A percentile compares a stretch with the other conserved stretches of the same genome.
phyloP scores from a whole-genome alignment of 1,284 basidiomycete species.

The Sphaerobolus stellatus region DNA sequence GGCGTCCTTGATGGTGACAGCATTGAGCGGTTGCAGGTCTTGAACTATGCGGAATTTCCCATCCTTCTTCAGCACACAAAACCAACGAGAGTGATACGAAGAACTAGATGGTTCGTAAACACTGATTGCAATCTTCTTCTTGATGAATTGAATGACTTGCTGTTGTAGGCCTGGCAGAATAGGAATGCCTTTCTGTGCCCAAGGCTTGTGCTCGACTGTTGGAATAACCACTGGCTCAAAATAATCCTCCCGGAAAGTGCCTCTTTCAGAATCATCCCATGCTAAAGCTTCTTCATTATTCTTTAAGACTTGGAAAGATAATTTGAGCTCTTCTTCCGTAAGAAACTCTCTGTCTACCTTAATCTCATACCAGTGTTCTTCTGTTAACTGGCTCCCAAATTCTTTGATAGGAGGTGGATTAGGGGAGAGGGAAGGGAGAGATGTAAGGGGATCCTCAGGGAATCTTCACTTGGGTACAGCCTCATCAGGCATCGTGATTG shows the following conservation, averaged over 20 bases:
- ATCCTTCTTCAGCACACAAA: slow-evolving; percentile 39
- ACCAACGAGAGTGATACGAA: slow-evolving; percentile 39
- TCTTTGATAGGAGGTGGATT: slow-evolving; percentile 21
- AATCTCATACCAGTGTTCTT: slow-evolving; percentile 17
- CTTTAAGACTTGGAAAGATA: slow-evolving; percentile 29
- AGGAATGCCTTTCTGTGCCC: slow-evolving; percentile 36
- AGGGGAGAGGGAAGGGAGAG: slow-evolving; percentile 11
- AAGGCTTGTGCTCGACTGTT: slow-evolving; percentile 34
- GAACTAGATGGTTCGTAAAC: slow-evolving; percentile 39
- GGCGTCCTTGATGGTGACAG: slow-evolving; percentile 31
- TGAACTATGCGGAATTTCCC: slow-evolving; percentile 31
- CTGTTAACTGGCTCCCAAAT: slow-evolving; percentile 14
- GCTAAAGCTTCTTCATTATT: slow-evolving; percentile 31
- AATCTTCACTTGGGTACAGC: slow-evolving; percentile 16
- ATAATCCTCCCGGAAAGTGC: slow-evolving; percentile 34
- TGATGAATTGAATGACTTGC: slow-evolving; percentile 33
- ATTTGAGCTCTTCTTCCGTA: slow-evolving; percentile 29
- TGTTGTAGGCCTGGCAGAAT: slow-evolving; percentile 38
- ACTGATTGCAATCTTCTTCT: slow-evolving; percentile 31
- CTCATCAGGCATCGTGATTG: slow-evolving; percentile 27
- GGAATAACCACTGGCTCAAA: slow-evolving; percentile 37
- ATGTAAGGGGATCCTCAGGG: slow-evolving; percentile 19
- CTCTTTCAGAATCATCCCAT: slow-evolving; percentile 34
- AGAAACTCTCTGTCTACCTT: slow-evolving; percentile 29
- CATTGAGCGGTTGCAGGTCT: slow-evolving; percentile 32